Evolutionary conservation across 2,329 filamentous ascomycete genomes (phyloP).

Genomic region (Lizonia empirigonia): DNA sequence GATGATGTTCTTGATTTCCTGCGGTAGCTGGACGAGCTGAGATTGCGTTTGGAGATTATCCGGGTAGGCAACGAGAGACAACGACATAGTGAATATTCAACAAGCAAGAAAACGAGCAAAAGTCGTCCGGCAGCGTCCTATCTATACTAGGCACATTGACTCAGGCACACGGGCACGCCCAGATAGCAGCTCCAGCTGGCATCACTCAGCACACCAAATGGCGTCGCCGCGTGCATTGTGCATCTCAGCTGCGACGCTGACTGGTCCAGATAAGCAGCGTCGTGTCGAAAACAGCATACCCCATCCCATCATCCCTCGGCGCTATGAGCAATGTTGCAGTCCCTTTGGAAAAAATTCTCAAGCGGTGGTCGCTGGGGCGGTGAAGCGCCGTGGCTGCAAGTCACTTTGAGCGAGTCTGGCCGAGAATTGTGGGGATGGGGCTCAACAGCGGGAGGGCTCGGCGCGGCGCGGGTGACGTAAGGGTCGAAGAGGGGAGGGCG

Average conservation of each 20-base stretch:
- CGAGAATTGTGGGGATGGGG: slow-evolving; percentile 13
- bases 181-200: slow-evolving; percentile 4
- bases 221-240: slow-evolving; percentile 10
- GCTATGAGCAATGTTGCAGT: slow-evolving; percentile 9
- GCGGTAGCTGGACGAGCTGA: slow-evolving; percentile 38
- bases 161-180: slow-evolving; percentile 8
- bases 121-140: neutral
- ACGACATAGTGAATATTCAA: slow-evolving; percentile 11
- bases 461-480: slow-evolving; percentile 6
- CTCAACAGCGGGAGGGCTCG: too few relatives aligned
- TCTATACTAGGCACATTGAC: slow-evolving; percentile 9
- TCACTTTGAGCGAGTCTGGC: slow-evolving; percentile 11
- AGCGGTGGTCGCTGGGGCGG: slow-evolving; percentile 5
- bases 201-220: slow-evolving; percentile 7
- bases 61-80: slow-evolving; percentile 17
- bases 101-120: slow-evolving; percentile 1
- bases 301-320: slow-evolving; percentile 3
- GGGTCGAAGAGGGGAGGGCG: neutral
- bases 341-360: slow-evolving; percentile 4
- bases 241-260: too few relatives aligned
- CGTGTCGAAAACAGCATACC: neutral
- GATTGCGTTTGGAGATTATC: slow-evolving; percentile 40
- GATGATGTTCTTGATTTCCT: slow-evolving; percentile 46
- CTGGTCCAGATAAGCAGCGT: neutral
- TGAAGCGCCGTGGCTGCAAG: slow-evolving; percentile 5